Conservation (phyloP, 352 stramenopile species). For the Globisporangium orthogonon region DNA sequence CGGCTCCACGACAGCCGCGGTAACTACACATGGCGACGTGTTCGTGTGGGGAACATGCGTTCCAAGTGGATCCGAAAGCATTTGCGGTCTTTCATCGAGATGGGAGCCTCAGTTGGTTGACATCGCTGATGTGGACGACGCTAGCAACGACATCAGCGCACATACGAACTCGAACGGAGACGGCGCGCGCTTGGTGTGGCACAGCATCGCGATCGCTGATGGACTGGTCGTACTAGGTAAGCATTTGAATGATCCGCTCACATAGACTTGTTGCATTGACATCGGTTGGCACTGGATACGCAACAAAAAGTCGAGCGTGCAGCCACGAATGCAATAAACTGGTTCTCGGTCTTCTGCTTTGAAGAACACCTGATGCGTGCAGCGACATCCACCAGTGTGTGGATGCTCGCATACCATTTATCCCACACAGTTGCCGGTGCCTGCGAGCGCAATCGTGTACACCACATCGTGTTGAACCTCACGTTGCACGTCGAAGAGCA, state of each 20-base stretch:
- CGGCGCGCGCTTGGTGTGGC: slow-evolving; percentile 15
- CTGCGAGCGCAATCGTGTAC: too few species aligned
- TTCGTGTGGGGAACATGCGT: slow-evolving; percentile 36
- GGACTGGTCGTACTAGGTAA: slow-evolving; percentile 35
- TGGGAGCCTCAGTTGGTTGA: slow-evolving; percentile 20
- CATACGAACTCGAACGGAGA: neutral
- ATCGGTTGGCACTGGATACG: too few species aligned
- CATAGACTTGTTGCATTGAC: too few species aligned
- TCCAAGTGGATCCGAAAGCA: slow-evolving; percentile 19
- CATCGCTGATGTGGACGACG: slow-evolving; percentile 1
- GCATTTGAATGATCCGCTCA: slow-evolving; percentile 3
- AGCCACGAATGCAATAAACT: too few species aligned
- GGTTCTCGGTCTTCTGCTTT: too few species aligned
- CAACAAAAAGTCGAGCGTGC: too few species aligned
- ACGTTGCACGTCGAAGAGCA: too few species aligned
- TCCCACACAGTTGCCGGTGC: too few species aligned
- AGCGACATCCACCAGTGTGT: too few species aligned
- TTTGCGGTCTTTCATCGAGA: slow-evolving; percentile 23
- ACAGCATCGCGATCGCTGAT: slow-evolving; percentile 37
- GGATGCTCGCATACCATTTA: too few species aligned
- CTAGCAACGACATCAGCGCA: neutral
- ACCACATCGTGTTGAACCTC: too few species aligned
- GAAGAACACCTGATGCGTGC: too few species aligned
- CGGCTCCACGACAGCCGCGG: slow-evolving; percentile 19
- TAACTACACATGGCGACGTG: slow-evolving; percentile 18